Percentiles rank a stretch among this genome's conserved stretches.
phyloP scores from a whole-genome alignment of 2,329 filamentous ascomycete genomes.

The Xylariomycetidae sp. region DNA sequence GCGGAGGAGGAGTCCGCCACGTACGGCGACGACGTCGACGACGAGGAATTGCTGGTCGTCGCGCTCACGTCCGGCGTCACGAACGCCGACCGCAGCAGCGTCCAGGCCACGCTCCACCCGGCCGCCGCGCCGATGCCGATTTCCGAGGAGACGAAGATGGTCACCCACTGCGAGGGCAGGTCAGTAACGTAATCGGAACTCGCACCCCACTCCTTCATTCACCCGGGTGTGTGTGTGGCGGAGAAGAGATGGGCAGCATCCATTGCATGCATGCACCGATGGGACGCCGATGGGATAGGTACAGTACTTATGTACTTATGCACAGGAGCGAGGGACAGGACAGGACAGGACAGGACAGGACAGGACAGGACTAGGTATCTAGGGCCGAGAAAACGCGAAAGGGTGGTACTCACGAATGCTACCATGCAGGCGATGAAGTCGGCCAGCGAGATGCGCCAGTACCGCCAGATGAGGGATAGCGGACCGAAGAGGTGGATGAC shows the following conservation, averaged over 20 bases:
- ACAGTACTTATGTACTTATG: too few species aligned
- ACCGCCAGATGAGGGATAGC: conserved; percentile 53
- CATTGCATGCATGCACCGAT: too few species aligned
- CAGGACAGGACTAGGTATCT: too few species aligned
- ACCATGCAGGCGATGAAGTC: conserved; percentile 60
- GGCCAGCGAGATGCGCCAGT: conserved; percentile 58
- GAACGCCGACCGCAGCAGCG: conserved; percentile 54
- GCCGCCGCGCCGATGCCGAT: conserved; percentile 54
- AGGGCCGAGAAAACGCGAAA: too few species aligned
- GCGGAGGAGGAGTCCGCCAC: too few species aligned
- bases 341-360: too few species aligned
- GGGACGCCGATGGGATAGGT: too few species aligned
- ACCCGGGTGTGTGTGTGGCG: too few species aligned
- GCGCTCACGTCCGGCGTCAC: conserved; percentile 13
- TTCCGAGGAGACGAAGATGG: conserved; percentile 54
- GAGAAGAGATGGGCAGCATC: too few species aligned
- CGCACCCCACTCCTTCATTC: too few species aligned
- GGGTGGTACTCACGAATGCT: conserved; percentile 35
- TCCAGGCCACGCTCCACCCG: conserved; percentile 58
- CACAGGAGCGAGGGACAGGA: too few species aligned
- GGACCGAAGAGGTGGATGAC: conserved; percentile 57
- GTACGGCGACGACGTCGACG: conserved; percentile 6
- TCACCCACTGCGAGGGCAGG: conserved; percentile 40
- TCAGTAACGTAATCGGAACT: too few species aligned
- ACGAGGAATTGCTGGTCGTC: conserved; percentile 22